Evolutionary conservation across 345 rosid genomes (phyloP).

Genomic region (Arabidopsis arenosa): DNA sequence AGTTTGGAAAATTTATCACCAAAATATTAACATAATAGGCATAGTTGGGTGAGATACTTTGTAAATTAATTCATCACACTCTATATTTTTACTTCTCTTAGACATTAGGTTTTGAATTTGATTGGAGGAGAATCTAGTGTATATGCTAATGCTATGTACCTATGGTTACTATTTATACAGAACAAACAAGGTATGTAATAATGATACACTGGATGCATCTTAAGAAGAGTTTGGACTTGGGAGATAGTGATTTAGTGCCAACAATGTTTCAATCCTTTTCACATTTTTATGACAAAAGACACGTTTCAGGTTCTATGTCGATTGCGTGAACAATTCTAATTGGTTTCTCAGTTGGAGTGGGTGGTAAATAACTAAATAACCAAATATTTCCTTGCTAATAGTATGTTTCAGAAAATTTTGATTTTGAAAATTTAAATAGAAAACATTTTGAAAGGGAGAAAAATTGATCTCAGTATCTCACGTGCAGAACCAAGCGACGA

Average conservation of each 20-base stretch:
- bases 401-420: background rate
- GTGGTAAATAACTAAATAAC: too few species aligned
- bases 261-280: too few species aligned
- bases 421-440: background rate
- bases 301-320: background rate
- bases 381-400: background rate
- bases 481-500: slow-evolving; percentile 38
- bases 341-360: background rate
- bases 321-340: background rate
- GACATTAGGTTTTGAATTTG: background rate
- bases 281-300: background rate
- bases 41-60: too few species aligned
- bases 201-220: background rate
- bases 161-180: background rate
- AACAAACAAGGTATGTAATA: background rate
- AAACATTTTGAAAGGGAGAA: background rate
- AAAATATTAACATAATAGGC: too few species aligned
- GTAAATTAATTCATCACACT: too few species aligned
- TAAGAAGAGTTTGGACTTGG: too few species aligned
- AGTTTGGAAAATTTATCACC: background rate
- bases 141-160: too few species aligned
- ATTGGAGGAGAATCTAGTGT: background rate
- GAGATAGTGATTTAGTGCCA: too few species aligned
- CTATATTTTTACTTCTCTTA: background rate
- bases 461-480: slow-evolving; percentile 13